Conservation (phyloP, 306 rosid species). For the Prunus dulcis region DNA sequence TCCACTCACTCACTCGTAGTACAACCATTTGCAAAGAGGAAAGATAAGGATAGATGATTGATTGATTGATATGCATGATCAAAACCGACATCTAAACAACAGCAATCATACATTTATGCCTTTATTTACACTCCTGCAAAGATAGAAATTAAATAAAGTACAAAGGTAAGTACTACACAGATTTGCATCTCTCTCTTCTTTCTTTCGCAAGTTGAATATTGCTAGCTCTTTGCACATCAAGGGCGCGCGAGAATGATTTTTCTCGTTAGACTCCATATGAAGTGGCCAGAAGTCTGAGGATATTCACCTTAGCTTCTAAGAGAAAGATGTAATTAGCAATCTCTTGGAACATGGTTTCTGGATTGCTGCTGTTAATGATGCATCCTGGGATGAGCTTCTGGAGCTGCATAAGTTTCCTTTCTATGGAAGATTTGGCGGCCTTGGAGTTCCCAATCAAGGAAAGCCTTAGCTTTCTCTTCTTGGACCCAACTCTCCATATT, state of each 20-base stretch:
- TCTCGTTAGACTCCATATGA: slow-evolving; percentile 47
- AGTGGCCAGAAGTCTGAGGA: slow-evolving; percentile 55
- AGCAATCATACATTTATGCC: too few relatives aligned
- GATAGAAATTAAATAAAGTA: too few relatives aligned
- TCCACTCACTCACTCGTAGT: background rate
- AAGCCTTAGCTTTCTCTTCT: slow-evolving; percentile 48
- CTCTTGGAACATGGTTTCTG: slow-evolving; percentile 38
- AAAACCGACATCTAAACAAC: too few relatives aligned
- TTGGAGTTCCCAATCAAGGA: slow-evolving; percentile 25
- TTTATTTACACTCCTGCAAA: too few relatives aligned
- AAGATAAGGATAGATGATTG: too few relatives aligned
- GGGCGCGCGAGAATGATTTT: background rate
- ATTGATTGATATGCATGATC: too few relatives aligned
- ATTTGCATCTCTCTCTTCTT: background rate
- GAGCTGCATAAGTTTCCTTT: slow-evolving; percentile 52
- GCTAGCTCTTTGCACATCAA: background rate
- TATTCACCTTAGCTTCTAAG: slow-evolving; percentile 55
- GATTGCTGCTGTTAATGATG: slow-evolving; percentile 32
- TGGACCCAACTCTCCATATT: slow-evolving; percentile 35
- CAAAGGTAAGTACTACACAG: background rate
- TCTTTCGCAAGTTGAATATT: background rate
- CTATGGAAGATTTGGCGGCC: slow-evolving; percentile 16
- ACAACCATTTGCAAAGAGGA: background rate
- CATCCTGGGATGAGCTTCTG: slow-evolving; percentile 49
- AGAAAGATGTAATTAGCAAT: slow-evolving; percentile 48